These are phyloP conservation scores for Albatrellus ellisii DNA, from an alignment of 768 basidiomycete species.

Conservation along the genomic window DNA sequence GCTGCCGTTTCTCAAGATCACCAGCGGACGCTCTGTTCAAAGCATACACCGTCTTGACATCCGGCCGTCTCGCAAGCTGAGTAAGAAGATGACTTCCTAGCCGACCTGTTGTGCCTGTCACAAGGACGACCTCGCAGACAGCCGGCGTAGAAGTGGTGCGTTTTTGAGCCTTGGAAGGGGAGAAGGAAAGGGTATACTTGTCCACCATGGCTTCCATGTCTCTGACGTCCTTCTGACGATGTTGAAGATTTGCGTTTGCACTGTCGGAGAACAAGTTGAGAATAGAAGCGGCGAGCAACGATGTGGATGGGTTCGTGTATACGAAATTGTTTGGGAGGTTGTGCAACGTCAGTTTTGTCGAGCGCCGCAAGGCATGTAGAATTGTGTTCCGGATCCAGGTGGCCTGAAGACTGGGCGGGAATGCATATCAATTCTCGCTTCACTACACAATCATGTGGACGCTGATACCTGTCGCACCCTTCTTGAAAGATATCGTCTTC, in stretches of 20 bases:
- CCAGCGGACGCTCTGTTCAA: constrained; percentile 9
- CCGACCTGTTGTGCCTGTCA: constrained; percentile 23
- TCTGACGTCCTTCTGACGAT: constrained; percentile 7
- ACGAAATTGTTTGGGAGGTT: constrained; percentile 22
- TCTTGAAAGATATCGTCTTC: constrained; percentile 12
- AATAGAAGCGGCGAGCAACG: constrained; percentile 15
- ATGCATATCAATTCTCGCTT: neutral
- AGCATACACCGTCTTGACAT: constrained; percentile 16
- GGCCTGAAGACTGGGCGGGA: constrained; percentile 18
- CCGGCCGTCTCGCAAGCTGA: constrained; percentile 11
- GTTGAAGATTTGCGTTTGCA: constrained; percentile 4
- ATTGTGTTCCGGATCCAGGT: constrained; percentile 23
- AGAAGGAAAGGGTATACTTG: constrained; percentile 22
- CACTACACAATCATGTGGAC: neutral
- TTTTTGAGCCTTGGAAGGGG: constrained; percentile 5
- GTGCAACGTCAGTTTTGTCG: constrained; percentile 9
- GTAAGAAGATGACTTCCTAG: constrained; percentile 19
- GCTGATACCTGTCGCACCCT: constrained; percentile 8
- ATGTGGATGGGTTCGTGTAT: constrained; percentile 27
- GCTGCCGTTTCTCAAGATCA: constrained; percentile 5
- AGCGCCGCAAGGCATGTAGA: constrained; percentile 17
- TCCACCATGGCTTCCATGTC: constrained; percentile 27
- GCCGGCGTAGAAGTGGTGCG: neutral
- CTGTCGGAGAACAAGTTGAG: constrained; percentile 1
- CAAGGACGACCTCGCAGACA: constrained; percentile 16